Base-by-base conservation (phyloP, 1,284 basidiomycete genomes). In the Naganishia cerealis region DNA sequence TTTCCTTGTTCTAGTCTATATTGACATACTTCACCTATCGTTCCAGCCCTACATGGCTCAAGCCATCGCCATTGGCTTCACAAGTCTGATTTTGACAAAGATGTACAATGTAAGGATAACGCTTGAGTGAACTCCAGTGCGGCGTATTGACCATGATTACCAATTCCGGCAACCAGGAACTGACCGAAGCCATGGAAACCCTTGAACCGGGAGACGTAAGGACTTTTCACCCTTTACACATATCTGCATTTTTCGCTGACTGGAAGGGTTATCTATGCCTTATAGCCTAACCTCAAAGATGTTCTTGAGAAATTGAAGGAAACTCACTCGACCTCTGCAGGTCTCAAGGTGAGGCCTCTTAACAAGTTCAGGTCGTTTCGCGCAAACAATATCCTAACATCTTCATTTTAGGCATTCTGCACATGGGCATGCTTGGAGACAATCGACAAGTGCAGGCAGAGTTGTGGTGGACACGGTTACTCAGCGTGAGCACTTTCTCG, bases 381-480 rank as follows among this genome's bases (percentile, higher is more conserved):
- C 21, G 12, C 50, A 18, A 21, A 4, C 33, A 13, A 43, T 29
- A 13, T 43, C 43, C 46, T 36, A 36, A n/a, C 21, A 1, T 7
- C 43, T 57, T 39, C 6, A 13, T 48, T 46, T 3, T 33, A 72
- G 69, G 85, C 85, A 18, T 86, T 85, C 80, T 86, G 84, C 75
- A 86, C 85, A 7, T 86, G 85, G 85, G 81, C 81, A 9, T 83
- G 82, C 57, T 79, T 86, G 58, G 83, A 85, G 70, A 83, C 83
- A 21, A 86, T 86, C 65, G 85, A 86, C 73, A 83, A 82, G 66
- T 84, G 84, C 70, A 77, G 85, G 59, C 81, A 85, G 76, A 76
- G 82, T n/a, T 83, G 82, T 67, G 85, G 85, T 70, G 85, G 85
- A 6, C 85, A 86, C 74, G 85, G 85, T 8, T 86, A 86, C 76